These are phyloP conservation scores for Puccinia hordei DNA, from an alignment of 1,284 basidiomycete genomes.

Conservation along the genomic window DNA sequence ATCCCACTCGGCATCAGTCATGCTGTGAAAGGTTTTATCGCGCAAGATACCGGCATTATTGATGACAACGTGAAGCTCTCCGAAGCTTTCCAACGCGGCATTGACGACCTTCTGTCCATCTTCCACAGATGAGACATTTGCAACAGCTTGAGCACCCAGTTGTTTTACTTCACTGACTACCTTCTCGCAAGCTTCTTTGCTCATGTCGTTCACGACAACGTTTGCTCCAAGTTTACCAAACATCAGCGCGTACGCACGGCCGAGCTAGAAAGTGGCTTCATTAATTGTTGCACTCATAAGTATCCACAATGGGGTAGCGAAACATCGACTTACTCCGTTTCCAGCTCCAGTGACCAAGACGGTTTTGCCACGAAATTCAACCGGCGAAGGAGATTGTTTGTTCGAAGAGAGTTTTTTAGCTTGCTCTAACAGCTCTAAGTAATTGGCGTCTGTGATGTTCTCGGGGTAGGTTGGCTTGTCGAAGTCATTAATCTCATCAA, in stretches of 20 bases:
- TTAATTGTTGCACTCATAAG: not conserved
- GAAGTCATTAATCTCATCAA: slow-evolving; percentile 81
- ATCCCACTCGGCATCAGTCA: slow-evolving; percentile 94
- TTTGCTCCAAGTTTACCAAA: slow-evolving; percentile 89
- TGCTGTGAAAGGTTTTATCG: slow-evolving; percentile 79
- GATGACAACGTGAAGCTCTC: slow-evolving; percentile 73
- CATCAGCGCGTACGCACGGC: slow-evolving; percentile 87
- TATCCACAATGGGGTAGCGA: not conserved
- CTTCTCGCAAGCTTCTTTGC: slow-evolving; percentile 75
- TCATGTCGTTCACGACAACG: slow-evolving; percentile 95
- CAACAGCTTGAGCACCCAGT: slow-evolving; percentile 85
- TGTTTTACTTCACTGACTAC: slow-evolving; percentile 86
- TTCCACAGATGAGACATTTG: slow-evolving; percentile 82
- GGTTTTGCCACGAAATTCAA: slow-evolving; percentile 85
- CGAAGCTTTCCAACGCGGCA: slow-evolving; percentile 81
- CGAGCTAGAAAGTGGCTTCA: slow-evolving; percentile 64
- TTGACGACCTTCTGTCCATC: slow-evolving; percentile 90
- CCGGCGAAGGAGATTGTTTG: slow-evolving; percentile 70
- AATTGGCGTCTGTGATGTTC: slow-evolving; percentile 66
- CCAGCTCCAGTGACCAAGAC: slow-evolving; percentile 93
- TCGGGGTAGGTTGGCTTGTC: slow-evolving; percentile 71
- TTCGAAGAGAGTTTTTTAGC: slow-evolving; percentile 73
- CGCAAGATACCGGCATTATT: slow-evolving; percentile 94
- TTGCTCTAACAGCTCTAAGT: slow-evolving; percentile 68
- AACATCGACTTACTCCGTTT: slow-evolving; percentile 65